Percentiles rank a stretch among this genome's conserved stretches.
Conservation (phyloP, 345 rosid genomes). For the Excoecaria agallocha region DNA sequence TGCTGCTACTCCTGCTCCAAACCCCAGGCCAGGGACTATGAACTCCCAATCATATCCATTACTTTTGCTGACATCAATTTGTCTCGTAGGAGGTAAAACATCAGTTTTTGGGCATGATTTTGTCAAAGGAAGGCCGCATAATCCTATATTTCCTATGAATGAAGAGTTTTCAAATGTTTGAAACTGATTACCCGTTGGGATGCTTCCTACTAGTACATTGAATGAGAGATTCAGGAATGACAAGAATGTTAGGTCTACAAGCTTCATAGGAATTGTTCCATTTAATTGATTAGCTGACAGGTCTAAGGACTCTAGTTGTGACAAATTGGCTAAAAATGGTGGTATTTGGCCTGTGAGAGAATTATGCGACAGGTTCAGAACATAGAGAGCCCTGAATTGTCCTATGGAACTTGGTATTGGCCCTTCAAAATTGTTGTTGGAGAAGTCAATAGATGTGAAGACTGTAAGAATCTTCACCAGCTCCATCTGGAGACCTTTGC, state of each 20-base stretch:
- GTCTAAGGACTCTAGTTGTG: conserved; percentile 22
- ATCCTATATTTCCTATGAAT: conserved; percentile 11
- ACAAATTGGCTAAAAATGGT: neutral
- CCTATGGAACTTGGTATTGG: conserved; percentile 19
- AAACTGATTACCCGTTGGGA: conserved; percentile 17
- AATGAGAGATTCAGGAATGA: conserved; percentile 20
- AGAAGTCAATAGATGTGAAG: conserved; percentile 37
- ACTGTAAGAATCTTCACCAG: conserved; percentile 39
- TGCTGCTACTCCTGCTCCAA: conserved; percentile 50
- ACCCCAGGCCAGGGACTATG: conserved; percentile 47
- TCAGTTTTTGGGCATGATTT: neutral
- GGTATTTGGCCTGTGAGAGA: conserved; percentile 7
- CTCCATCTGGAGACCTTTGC: conserved; percentile 32
- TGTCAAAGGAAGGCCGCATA: conserved; percentile 11
- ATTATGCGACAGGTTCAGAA: conserved; percentile 28
- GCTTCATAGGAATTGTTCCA: conserved; percentile 22
- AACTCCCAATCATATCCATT: conserved; percentile 40
- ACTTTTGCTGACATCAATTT: neutral
- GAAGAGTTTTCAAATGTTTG: conserved; percentile 3
- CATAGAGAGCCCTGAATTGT: conserved; percentile 12
- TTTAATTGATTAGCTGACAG: conserved; percentile 12
- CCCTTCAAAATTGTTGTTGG: conserved; percentile 22
- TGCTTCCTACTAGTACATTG: conserved; percentile 8
- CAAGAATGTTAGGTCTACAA: conserved; percentile 16
- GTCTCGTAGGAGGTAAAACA: neutral